Conservation (phyloP, 768 basidiomycete genomes). For the Lanmaoa pseudosensibilis region DNA sequence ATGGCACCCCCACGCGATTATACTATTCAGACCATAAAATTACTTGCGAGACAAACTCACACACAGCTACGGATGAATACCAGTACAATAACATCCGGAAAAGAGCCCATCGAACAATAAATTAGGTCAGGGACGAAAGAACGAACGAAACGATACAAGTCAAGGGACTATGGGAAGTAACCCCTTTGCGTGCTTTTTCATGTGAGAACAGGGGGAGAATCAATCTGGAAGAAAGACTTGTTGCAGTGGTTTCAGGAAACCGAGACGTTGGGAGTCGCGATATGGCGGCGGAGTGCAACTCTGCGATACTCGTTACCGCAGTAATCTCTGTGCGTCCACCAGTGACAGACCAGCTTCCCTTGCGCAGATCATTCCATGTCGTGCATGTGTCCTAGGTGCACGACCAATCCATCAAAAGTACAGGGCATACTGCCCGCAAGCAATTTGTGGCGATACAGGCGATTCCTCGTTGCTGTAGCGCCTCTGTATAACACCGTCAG, state of each 20-base stretch:
- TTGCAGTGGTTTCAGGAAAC: background rate
- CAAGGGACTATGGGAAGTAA: background rate
- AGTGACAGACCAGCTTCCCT: background rate
- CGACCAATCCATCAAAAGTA: background rate
- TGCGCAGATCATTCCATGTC: background rate
- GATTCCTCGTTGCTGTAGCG: background rate
- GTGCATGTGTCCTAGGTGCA: background rate
- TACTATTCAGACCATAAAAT: no score
- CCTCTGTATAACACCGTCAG: background rate
- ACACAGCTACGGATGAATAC: no score
- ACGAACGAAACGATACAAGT: no score
- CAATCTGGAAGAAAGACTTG: background rate
- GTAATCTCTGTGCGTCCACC: background rate
- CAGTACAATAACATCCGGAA: no score
- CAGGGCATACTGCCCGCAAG: background rate
- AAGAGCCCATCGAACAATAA: no score
- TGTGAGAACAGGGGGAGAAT: background rate
- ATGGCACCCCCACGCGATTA: no score
- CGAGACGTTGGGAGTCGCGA: background rate
- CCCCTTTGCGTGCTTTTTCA: background rate
- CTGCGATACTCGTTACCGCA: background rate
- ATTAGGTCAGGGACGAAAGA: no score
- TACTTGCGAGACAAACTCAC: no score
- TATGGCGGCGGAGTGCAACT: slow-evolving; percentile 3
- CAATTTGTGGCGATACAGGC: background rate